Evolutionary conservation across 768 basidiomycete species (phyloP), one percentile per base, ranked within the genome.

Genomic region (Cyclocybe aegerita): DNA sequence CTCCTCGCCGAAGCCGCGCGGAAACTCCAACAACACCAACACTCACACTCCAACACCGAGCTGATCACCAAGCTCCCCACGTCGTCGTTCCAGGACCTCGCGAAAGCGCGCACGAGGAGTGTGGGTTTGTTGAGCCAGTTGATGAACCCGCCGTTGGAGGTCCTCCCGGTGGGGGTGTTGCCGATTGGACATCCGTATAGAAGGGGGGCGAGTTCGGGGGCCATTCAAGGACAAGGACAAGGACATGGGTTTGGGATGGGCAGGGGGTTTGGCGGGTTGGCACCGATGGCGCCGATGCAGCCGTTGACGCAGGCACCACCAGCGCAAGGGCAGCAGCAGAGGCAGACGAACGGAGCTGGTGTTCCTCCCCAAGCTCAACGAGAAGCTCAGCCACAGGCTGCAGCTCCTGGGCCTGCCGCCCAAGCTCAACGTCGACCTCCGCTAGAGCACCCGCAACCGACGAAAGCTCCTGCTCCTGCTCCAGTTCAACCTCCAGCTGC

Each of bases 21-120:
- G 57, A 60, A 35, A 54, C 50, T 15, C 51, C 52, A 16, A 11
- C 71, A 32, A 55, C 69, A 53, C 63, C 81, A 45, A 88, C 86
- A 4, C 5, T 37, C 36, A 37, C 14, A 59, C 77, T 81, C 12
- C 79, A 86, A 56, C 77, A 79, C 29, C 32, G 86, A 92, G 10
- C 72, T 92, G 73, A 86, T 88, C 60, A 76, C 79, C 53, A 90
- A 91, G 67, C 74, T 84, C 10, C 88, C 87, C 1, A 76, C 79
- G 45, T 69, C 78, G 29, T 86, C 82, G 31, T 88, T 86, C 61
- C 82, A 82, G 77, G 63, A 82, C 65, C 60, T 82, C 1, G 60
- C 59, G n/a, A 53, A 60, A 16, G 62, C 64, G 39, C 61, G 71
- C 14, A 67, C 72, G 50, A 54, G 59, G 48, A 75, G 75, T 37